Base-by-base conservation (phyloP, 768 basidiomycete species). In the Filobasidium floriforme region DNA sequence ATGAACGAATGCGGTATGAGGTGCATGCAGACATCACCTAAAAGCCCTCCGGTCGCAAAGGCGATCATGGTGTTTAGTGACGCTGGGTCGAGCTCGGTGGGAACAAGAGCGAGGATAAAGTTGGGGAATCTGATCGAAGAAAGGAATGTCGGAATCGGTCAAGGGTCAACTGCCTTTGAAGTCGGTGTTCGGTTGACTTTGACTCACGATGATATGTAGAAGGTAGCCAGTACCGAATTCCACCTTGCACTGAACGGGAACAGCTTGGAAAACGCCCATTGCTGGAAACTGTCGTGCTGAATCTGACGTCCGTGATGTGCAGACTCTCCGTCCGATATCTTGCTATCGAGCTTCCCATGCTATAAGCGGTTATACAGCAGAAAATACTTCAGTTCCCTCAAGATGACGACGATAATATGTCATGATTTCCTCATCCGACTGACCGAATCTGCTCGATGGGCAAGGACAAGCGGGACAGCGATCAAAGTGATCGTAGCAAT, bases 51-150 rank as follows among this genome's bases (percentile, higher is more conserved):
- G 11, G 90, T 92, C 85, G 91, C 91, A 76, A 92, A 92, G 7
- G 91, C 89, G 41, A 90, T 92, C 90, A 92, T 92, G 14, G 89
- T 91, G 73, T 92, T 92, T 66, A 93, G 83, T 52, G 90, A 91
- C 76, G 89, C 82, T 18, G 84, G 82, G 78, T 88, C 86, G 73
- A 94, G 90, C 59, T 65, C n/a, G 76, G 91, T 83, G 41, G 29
- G 64, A 71, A 94, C 93, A 76, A 93, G 92, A 6, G 89, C 89
- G 61, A 96, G 87, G 69, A 96, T 91, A 72, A 96, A 89, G 80
- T 96, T 96, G 59, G 92, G 92, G 65, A 93, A 85, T 43, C 90
- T 92, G 75, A 32, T 1, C 5, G 15, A 12, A 49, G 3, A 15
- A 49, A 62, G 68, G 67, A 75, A 73, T 70, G 71, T 70, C 65